phyloP scores from a whole-genome alignment of 345 rosid species.

The Lagerstroemia speciosa region DNA sequence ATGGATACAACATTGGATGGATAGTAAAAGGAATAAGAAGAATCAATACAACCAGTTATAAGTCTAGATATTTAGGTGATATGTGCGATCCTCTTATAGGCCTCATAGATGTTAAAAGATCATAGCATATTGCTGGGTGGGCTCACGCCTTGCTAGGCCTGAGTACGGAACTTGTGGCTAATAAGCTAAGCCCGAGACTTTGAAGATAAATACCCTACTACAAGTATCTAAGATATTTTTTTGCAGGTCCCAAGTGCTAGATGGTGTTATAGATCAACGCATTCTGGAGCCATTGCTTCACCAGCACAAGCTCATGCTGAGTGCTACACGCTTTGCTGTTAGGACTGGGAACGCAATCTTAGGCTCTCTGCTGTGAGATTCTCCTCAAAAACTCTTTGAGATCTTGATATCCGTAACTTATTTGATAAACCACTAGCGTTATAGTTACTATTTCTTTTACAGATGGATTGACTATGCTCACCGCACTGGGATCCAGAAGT shows the following conservation, averaged over 20 bases:
- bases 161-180: no score
- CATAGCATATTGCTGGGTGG: no score
- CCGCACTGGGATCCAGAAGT: slow-evolving; percentile 46
- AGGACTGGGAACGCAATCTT: slow-evolving; percentile 75
- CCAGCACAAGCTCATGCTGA: slow-evolving; percentile 43
- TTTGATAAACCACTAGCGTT: not conserved
- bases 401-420: not conserved
- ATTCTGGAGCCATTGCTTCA: slow-evolving; percentile 61
- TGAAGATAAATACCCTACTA: no score
- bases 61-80: no score
- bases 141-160: no score
- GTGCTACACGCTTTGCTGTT: slow-evolving; percentile 56
- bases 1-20: no score
- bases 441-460: not conserved
- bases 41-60: no score
- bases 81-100: no score
- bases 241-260: slow-evolving; percentile 64
- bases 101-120: no score
- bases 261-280: slow-evolving; percentile 66
- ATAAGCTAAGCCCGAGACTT: no score
- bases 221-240: not conserved
- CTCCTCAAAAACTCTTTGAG: not conserved
- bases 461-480: slow-evolving; percentile 87
- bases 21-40: no score
- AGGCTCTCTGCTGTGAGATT: slow-evolving; percentile 62